Conservation (phyloP, 2,329 filamentous ascomycete genomes). For the Penicillium sp. region DNA sequence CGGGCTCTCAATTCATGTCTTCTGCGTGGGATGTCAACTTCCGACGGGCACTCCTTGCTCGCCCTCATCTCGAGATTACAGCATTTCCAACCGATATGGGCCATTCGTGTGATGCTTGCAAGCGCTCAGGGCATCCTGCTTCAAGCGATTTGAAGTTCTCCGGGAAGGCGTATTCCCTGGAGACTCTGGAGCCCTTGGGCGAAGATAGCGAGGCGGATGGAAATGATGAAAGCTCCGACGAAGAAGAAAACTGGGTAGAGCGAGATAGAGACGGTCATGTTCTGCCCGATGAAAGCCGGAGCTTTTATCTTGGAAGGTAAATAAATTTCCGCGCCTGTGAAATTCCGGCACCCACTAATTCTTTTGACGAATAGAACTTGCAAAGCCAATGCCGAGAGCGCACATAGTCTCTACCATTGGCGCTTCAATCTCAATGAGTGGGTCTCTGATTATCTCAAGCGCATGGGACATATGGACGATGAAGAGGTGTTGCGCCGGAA, state of each 20-base stretch:
- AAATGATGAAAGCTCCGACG: constrained; percentile 27
- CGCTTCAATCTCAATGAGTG: constrained; percentile 73
- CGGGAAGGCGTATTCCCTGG: constrained; percentile 68
- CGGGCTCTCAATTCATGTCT: constrained; percentile 72
- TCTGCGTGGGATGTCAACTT: constrained; percentile 72
- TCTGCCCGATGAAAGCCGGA: constrained; percentile 49
- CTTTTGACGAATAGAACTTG: constrained; percentile 50
- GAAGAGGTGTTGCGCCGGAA: constrained; percentile 65
- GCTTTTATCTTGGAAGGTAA: constrained; percentile 59
- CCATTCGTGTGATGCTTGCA: constrained; percentile 71
- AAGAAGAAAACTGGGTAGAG: constrained; percentile 37
- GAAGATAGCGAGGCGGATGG: constrained; percentile 51
- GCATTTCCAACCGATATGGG: constrained; percentile 48
- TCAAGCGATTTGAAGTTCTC: constrained; percentile 66
- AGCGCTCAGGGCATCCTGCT: constrained; percentile 69
- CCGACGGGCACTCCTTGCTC: constrained; percentile 64
- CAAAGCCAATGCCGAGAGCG: constrained; percentile 68
- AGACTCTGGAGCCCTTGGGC: constrained; percentile 67
- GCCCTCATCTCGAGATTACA: constrained; percentile 64
- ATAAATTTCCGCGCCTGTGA: constrained; percentile 15
- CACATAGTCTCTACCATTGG: constrained; percentile 77
- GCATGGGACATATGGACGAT: constrained; percentile 61
- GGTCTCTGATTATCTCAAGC: constrained; percentile 66
- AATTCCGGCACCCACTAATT: background rate
- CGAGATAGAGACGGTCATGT: constrained; percentile 48